A percentile compares a stretch with the other conserved stretches of the same genome.
These are phyloP conservation scores for Arthrobotrys pseudoclavata DNA, from an alignment of 2,329 filamentous ascomycete species.

Conservation along the genomic window DNA sequence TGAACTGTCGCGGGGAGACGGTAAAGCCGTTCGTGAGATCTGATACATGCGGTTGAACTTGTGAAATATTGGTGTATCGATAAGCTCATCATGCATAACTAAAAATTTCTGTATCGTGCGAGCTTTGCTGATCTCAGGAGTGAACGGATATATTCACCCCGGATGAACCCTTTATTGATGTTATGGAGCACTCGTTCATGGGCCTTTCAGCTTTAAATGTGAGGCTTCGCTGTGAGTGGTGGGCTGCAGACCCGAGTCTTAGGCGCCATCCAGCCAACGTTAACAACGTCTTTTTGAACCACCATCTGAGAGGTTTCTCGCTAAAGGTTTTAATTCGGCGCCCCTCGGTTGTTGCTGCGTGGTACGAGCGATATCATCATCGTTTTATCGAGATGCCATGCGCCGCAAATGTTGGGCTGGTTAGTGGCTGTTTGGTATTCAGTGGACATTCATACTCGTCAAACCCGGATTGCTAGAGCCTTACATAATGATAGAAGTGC, in stretches of 20 bases:
- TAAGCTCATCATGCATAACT: slow-evolving; percentile 20
- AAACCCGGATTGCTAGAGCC: slow-evolving; percentile 19
- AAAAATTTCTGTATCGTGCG: not conserved
- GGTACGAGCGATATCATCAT: slow-evolving; percentile 26
- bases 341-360: slow-evolving; percentile 16
- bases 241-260: slow-evolving; percentile 31
- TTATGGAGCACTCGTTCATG: not conserved
- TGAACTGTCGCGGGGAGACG: slow-evolving; percentile 39
- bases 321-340: slow-evolving; percentile 31
- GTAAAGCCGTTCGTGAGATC: slow-evolving; percentile 48
- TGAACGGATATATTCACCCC: slow-evolving; percentile 20
- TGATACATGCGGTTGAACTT: slow-evolving; percentile 35
- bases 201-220: slow-evolving; percentile 9
- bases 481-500: slow-evolving; percentile 33
- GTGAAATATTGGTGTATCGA: slow-evolving; percentile 39
- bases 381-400: slow-evolving; percentile 4
- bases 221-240: slow-evolving; percentile 20
- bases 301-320: slow-evolving; percentile 41
- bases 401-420: slow-evolving; percentile 8
- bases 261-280: slow-evolving; percentile 31
- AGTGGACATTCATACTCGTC: slow-evolving; percentile 5
- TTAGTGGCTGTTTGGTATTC: slow-evolving; percentile 17
- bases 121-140: slow-evolving; percentile 21
- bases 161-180: not conserved
- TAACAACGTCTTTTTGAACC: slow-evolving; percentile 45